Evolutionary conservation across 2,329 filamentous ascomycete species (phyloP).

Genomic region (Purpureocillium lavendulum): DNA sequence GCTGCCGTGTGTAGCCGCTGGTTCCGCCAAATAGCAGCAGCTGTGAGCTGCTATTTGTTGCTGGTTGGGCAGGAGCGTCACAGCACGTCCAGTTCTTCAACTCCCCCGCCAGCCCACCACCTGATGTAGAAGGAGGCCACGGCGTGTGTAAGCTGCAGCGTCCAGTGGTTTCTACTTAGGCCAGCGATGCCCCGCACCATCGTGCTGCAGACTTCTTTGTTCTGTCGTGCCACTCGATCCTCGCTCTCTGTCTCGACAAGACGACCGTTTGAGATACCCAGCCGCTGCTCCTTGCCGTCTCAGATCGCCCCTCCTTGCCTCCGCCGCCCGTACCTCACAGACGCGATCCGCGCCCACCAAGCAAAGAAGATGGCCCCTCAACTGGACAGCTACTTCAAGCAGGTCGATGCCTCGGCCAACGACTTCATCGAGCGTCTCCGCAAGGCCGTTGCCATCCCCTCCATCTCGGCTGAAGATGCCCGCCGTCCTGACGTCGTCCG

Average conservation of each 20-base stretch:
- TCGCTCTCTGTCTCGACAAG: neutral
- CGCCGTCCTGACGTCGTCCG: slow-evolving; percentile 86
- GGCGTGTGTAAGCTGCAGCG: neutral
- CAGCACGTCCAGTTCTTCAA: slow-evolving; percentile 1
- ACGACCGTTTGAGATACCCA: slow-evolving; percentile 16
- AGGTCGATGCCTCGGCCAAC: slow-evolving; percentile 73
- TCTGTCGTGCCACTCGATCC: slow-evolving; percentile 14
- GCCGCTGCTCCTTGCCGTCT: slow-evolving; percentile 10
- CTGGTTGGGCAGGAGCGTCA: neutral
- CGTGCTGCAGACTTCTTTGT: slow-evolving; percentile 20
- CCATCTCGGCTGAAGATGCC: slow-evolving; percentile 84
- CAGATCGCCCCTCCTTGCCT: slow-evolving; percentile 4
- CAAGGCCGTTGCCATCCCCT: slow-evolving; percentile 92
- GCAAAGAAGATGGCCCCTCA: slow-evolving; percentile 77
- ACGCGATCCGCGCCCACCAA: slow-evolving; percentile 48
- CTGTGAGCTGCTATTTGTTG: slow-evolving; percentile 1
- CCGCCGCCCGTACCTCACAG: slow-evolving; percentile 40
- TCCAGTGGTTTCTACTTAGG: neutral
- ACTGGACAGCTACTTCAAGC: slow-evolving; percentile 85
- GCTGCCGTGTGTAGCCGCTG: neutral
- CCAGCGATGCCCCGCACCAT: slow-evolving; percentile 36
- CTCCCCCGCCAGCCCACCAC: slow-evolving; percentile 14
- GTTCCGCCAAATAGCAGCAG: neutral
- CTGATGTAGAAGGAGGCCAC: slow-evolving; percentile 5
- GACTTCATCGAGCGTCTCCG: slow-evolving; percentile 84